Evolutionary conservation across 176 grass and related monocot species (phyloP), one percentile per base, ranked within the genome.

Genomic region (Oryza australiensis): DNA sequence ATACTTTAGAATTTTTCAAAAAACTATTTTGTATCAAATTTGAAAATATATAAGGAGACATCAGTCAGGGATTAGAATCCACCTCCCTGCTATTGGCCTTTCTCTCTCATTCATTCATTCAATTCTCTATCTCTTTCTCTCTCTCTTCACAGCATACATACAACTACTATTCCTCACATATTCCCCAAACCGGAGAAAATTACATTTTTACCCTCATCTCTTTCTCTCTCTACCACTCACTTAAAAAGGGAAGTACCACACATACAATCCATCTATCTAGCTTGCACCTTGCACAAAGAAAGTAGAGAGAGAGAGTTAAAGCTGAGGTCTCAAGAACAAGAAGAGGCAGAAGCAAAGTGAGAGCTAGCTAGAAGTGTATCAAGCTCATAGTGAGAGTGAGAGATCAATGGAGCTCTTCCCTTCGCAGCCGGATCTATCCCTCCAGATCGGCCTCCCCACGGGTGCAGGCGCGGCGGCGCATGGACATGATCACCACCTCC

Each of bases 371-470:
- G 42, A 13, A 5, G 34, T 35, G 34, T 7, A 35, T 37, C 51
- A 57, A 57, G 53, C 7, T 57, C 20, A 68, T 12, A 40, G 38
- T 10, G 38, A 40, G 38, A 40, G 9, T 33, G 49, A 23, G 28
- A 82, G 64, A 80, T 64, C 77, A 29, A 97, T 97, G 94, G 90
- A 97, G 88, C 81, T 97, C 62, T 94, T 94, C 79, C 84, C 85
- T 77, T 83, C 94, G 46, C 90, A 92, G 70, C 92, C 94, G 43
- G 92, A 97, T 79, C 83, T 97, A 9, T 97, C 94, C 68, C 90
- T 97, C 75, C 94, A 97, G 74, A 92, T 97, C 73, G 93, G 94
- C 23, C 84, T 88, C 34, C 88, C 92, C 18, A 80, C 86, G 32
- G 67, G 20, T 41, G 65, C 57, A 46, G 48, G 12, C 42, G 65